These are phyloP conservation scores for Chrysoporthe austroafricana DNA, from an alignment of 2,329 filamentous ascomycete species.

Conservation along the genomic window DNA sequence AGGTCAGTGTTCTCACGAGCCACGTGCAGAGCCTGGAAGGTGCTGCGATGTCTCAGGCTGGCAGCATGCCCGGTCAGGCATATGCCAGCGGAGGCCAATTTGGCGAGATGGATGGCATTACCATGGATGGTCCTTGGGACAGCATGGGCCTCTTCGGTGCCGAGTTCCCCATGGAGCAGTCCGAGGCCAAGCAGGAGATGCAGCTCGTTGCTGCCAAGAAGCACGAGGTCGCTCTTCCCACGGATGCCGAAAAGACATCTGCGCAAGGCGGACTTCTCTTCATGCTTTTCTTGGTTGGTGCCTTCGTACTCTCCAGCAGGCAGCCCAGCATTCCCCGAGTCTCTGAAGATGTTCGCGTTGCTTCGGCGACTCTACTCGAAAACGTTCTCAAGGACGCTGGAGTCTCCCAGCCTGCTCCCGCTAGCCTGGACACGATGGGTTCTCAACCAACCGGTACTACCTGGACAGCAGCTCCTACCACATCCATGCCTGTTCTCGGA, in stretches of 20 bases:
- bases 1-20: conserved; percentile 80
- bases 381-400: conserved; percentile 83
- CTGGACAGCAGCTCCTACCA: conserved; percentile 49
- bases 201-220: conserved; percentile 60
- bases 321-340: conserved; percentile 76
- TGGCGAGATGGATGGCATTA: conserved; percentile 80
- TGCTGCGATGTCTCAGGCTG: conserved; percentile 48
- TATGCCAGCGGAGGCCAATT: conserved; percentile 64
- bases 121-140: conserved; percentile 83
- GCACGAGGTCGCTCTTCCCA: conserved; percentile 48
- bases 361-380: conserved; percentile 76
- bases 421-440: conserved; percentile 47
- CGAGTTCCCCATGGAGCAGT: conserved; percentile 66
- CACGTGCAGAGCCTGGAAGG: conserved; percentile 73
- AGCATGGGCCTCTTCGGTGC: conserved; percentile 73
- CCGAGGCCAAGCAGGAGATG: conserved; percentile 64
- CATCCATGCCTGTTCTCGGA: conserved; percentile 44
- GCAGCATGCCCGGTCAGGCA: conserved; percentile 28
- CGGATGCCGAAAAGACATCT: conserved; percentile 64
- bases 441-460: conserved; percentile 56
- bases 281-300: conserved; percentile 95
- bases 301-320: conserved; percentile 90
- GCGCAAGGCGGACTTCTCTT: conserved; percentile 83
- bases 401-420: conserved; percentile 51
- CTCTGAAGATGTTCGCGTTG: conserved; percentile 78